These are phyloP conservation scores for Avicennia marina DNA, from an alignment of 257 asterid genomes.

Conservation along the genomic window DNA sequence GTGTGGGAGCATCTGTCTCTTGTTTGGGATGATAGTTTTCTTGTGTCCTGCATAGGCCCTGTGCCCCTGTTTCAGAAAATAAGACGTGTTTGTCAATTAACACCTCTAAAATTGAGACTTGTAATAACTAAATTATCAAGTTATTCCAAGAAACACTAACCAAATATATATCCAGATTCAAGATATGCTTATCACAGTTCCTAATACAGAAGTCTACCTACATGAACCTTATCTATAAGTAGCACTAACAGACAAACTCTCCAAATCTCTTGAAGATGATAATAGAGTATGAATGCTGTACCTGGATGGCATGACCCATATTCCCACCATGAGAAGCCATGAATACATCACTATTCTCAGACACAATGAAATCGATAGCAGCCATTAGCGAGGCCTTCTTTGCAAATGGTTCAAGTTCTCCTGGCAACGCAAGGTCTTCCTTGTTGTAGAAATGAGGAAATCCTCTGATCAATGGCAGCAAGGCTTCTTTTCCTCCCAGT, in stretches of 20 bases:
- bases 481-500: conserved; percentile 72
- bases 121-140: too few relatives aligned
- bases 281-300: conserved; percentile 25
- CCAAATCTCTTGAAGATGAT: too few relatives aligned
- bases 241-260: too few relatives aligned
- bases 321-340: conserved; percentile 97
- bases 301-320: conserved; percentile 94
- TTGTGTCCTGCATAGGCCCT: conserved; percentile 85
- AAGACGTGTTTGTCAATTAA: background rate
- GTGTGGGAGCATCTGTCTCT: conserved; percentile 73
- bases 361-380: conserved; percentile 72
- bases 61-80: conserved; percentile 53
- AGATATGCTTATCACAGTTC: too few relatives aligned
- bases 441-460: conserved; percentile 67
- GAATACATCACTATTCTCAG: conserved; percentile 77
- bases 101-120: too few relatives aligned
- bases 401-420: conserved; percentile 66
- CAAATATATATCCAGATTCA: too few relatives aligned
- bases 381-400: conserved; percentile 76
- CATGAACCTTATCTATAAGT: too few relatives aligned
- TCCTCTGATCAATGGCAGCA: conserved; percentile 49
- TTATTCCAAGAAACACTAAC: too few relatives aligned
- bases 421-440: conserved; percentile 73
- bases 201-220: too few relatives aligned
- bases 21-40: conserved; percentile 81